Percentiles rank a stretch among this genome's conserved stretches.
Evolutionary conservation across 176 grass and related monocot species (phyloP).

Genomic region (Lolium rigidum): DNA sequence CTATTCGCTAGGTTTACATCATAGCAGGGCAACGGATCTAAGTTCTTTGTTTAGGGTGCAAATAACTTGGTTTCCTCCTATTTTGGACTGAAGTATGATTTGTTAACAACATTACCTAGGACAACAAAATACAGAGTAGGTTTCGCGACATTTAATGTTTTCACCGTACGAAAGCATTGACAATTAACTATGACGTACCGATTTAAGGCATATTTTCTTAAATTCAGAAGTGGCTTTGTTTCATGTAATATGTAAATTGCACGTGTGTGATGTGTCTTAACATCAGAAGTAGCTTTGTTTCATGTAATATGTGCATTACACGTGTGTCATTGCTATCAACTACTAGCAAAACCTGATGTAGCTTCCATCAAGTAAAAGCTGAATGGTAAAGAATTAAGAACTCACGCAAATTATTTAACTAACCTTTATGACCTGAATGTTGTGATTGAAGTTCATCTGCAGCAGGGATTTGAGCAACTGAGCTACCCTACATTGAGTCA

Average conservation of each 20-base stretch:
- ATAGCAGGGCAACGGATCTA: background rate
- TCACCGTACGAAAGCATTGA: background rate
- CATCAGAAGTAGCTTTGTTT: background rate
- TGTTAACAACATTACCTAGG: background rate
- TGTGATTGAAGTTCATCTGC: slow-evolving; percentile 20
- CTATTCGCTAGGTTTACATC: background rate
- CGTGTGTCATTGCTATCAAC: background rate
- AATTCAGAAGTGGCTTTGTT: background rate
- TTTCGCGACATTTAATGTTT: too few species aligned
- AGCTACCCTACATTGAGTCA: slow-evolving; percentile 36
- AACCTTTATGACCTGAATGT: slow-evolving; percentile 14
- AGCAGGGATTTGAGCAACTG: background rate
- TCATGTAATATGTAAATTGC: background rate
- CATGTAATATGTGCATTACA: background rate
- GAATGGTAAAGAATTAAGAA: background rate
- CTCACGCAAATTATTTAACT: slow-evolving; percentile 19
- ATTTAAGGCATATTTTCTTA: slow-evolving; percentile 1
- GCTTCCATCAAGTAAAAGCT: slow-evolving; percentile 1
- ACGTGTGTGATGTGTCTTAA: background rate
- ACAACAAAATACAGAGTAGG: background rate
- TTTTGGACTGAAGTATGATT: background rate
- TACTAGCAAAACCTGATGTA: background rate
- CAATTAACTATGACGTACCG: background rate
- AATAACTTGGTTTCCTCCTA: background rate
- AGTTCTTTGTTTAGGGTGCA: background rate